Evolutionary conservation across 2,329 filamentous ascomycete species (phyloP).

Genomic region (Trichoderma simmonsii): DNA sequence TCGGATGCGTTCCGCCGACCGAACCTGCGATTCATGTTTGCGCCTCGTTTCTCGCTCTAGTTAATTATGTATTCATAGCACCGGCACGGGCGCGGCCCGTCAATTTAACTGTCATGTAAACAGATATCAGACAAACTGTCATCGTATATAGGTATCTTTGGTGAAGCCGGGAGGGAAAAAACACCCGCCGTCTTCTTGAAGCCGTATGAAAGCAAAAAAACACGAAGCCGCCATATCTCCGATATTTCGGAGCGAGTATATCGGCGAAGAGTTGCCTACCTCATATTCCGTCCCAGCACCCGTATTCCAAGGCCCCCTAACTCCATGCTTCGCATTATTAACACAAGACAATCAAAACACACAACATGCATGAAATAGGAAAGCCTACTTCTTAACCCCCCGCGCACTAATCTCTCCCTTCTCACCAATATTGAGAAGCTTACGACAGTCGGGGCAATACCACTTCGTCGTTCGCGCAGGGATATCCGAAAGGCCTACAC

Average conservation of each 20-base stretch:
- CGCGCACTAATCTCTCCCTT: slow-evolving; percentile 61
- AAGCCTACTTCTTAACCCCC: slow-evolving; percentile 45
- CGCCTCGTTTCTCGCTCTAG: background rate
- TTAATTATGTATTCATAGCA: background rate
- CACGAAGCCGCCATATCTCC: background rate
- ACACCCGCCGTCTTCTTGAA: background rate
- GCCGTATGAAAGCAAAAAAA: background rate
- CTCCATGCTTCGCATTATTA: slow-evolving; percentile 18
- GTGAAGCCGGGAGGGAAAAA: background rate
- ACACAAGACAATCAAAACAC: background rate
- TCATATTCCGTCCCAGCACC: background rate
- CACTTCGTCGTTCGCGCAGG: slow-evolving; percentile 74
- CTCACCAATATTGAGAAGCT: slow-evolving; percentile 59
- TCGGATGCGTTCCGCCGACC: slow-evolving; percentile 1
- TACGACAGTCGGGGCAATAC: slow-evolving; percentile 77
- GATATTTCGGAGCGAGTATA: background rate
- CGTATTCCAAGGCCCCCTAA: slow-evolving; percentile 4
- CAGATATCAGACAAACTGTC: background rate
- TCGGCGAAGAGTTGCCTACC: background rate
- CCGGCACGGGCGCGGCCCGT: background rate
- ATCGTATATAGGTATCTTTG: background rate
- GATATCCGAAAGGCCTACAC: slow-evolving; percentile 65
- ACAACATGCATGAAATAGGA: background rate
- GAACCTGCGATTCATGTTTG: background rate
- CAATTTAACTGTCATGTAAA: background rate